These are phyloP conservation scores for Kwoniella sp. DNA, from an alignment of 768 basidiomycete species.

Conservation along the genomic window DNA sequence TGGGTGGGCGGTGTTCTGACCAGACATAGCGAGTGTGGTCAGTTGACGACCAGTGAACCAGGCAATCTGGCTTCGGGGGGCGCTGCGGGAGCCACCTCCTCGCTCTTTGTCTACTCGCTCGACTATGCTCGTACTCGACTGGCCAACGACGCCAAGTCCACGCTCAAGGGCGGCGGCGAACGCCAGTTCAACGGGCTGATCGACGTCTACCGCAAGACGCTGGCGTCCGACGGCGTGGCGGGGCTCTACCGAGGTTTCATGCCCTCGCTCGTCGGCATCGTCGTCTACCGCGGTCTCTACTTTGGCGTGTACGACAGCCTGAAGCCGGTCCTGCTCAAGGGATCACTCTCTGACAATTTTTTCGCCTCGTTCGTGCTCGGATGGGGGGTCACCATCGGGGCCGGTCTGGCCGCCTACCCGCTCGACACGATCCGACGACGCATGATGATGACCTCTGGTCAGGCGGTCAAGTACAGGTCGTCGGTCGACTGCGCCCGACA, in stretches of 20 bases:
- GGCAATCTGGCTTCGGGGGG: constrained; percentile 88
- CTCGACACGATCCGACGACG: constrained; percentile 74
- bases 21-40: no score
- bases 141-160: constrained; percentile 70
- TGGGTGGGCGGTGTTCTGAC: no score
- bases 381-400: constrained; percentile 99
- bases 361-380: constrained; percentile 93
- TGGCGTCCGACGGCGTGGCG: constrained; percentile 93
- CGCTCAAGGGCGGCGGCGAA: constrained; percentile 73
- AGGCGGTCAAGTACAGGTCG: constrained; percentile 92
- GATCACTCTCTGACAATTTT: constrained; percentile 92
- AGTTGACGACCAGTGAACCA: no score
- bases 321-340: constrained; percentile 92
- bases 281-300: constrained; percentile 98
- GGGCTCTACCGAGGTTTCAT: constrained; percentile 99
- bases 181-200: constrained; percentile 99
- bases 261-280: constrained; percentile 97
- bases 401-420: constrained; percentile 83
- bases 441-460: constrained; percentile 99
- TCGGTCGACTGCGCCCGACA: constrained; percentile 96
- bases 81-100: constrained; percentile 96
- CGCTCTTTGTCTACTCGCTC: constrained; percentile 99
- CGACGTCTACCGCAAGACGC: constrained; percentile 95
- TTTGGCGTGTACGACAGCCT: constrained; percentile 71
- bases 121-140: constrained; percentile 99